Evolutionary conservation across 768 basidiomycete species (phyloP).

Genomic region (Arthromyces matolae): DNA sequence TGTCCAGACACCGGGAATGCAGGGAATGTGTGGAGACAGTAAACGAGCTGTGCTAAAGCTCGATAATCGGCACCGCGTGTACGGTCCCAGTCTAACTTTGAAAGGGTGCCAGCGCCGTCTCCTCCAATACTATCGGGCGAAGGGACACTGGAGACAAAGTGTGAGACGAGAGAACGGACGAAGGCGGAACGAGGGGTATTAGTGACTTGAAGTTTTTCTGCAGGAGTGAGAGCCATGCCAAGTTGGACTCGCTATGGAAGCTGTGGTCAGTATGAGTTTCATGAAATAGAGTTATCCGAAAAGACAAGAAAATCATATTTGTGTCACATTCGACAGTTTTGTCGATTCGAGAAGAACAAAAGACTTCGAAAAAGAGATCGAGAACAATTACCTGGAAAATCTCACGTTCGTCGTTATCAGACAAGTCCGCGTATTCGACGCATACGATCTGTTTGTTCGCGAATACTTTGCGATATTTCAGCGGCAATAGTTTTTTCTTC

Average conservation of each 20-base stretch:
- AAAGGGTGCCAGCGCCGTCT: constrained; percentile 32
- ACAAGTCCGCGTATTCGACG: constrained; percentile 67
- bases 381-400: constrained; percentile 60
- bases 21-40: constrained; percentile 43
- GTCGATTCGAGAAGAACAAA: too few species aligned
- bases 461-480: constrained; percentile 55
- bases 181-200: constrained; percentile 54
- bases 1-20: constrained; percentile 18
- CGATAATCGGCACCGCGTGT: constrained; percentile 55
- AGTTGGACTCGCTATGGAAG: constrained; percentile 62
- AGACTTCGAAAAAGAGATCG: too few species aligned
- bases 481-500: constrained; percentile 34
- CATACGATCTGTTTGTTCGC: constrained; percentile 76
- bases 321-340: too few species aligned
- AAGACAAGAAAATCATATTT: neutral
- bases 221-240: constrained; percentile 64
- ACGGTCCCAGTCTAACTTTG: constrained; percentile 46
- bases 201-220: constrained; percentile 69
- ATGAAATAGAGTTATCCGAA: too few species aligned
- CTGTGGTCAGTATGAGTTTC: neutral
- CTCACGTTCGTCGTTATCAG: constrained; percentile 56
- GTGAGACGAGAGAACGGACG: constrained; percentile 50
- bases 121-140: constrained; percentile 53
- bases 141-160: constrained; percentile 51
- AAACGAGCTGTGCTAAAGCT: constrained; percentile 52